A percentile compares a stretch with the other conserved stretches of the same genome.
phyloP scores from a whole-genome alignment of 352 stramenopile genomes.

The Phytophthora brassicae region DNA sequence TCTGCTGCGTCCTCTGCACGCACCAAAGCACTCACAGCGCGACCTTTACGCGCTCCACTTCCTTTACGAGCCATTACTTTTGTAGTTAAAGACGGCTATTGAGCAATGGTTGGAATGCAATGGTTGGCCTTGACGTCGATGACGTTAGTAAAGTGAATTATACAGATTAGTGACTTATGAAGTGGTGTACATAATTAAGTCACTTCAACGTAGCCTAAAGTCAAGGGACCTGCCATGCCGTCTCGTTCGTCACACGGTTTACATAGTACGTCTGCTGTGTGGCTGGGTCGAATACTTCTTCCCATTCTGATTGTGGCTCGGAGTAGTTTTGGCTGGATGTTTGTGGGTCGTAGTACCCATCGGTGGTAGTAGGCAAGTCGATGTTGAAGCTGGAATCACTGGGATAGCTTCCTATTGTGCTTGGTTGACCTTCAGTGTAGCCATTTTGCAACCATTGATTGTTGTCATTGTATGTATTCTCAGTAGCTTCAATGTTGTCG shows the following conservation, averaged over 20 bases:
- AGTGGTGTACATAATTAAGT: not conserved
- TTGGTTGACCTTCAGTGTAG: conserved; percentile 3
- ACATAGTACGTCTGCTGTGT: conserved; percentile 62
- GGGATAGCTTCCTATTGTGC: not conserved
- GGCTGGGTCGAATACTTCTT: conserved; percentile 66
- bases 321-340: not conserved
- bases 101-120: conserved; percentile 18
- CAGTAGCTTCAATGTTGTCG: not conserved
- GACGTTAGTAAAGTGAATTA: not conserved
- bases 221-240: conserved; percentile 46
- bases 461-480: not conserved
- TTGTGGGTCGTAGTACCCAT: not conserved
- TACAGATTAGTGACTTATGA: not conserved
- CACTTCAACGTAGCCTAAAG: conserved; percentile 18
- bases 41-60: conserved; percentile 34
- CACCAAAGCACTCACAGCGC: conserved; percentile 57
- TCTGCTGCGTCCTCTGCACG: conserved; percentile 73
- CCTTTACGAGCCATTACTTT: conserved; percentile 45
- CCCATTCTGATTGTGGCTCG: conserved; percentile 30
- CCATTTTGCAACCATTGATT: conserved; percentile 14
- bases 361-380: not conserved
- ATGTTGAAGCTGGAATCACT: conserved; percentile 11
- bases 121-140: conserved; percentile 22
- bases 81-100: not conserved
- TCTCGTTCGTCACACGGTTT: conserved; percentile 63